Base-by-base conservation (phyloP, 495 filamentous ascomycete species). In the Tetracladium setigerum region DNA sequence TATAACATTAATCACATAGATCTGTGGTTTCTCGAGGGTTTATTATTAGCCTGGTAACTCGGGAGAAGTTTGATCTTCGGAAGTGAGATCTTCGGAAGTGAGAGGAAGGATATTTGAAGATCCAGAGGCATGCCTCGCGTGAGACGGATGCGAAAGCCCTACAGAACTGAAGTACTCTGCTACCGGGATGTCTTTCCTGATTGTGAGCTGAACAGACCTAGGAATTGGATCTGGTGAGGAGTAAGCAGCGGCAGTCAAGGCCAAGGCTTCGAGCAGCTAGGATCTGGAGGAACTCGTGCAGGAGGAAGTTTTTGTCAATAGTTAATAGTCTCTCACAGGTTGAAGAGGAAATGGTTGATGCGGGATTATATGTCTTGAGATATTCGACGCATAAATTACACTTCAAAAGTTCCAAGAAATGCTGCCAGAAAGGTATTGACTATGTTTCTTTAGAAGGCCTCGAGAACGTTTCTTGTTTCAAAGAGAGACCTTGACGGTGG, bases 401-500 rank as follows among this genome's bases (percentile, higher is more conserved):
- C 46, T 54, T 54, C 35, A 30, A 54, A 54, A 54, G 38, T 27
- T 49, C 46, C 14, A 54, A 50, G 46, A 54, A 39, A 17, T 33
- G 46, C 46, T 35, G 46, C 41, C 35, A 50, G 30, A 54, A 39
- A 54, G 40, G 52, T 30, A 46, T 54, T 39, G 52, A 54, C 46
- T 50, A 54, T 50, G 27, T 50, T 38, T 34, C 41, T 44, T 17
- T 54, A 35, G 41, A 49, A 54, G 51, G 49, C 46, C 46, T 54
- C 33, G 51, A 41, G 40, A 30, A 31, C 30, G 41, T 55, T 46
- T 50, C 50, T 47, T 50, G 52, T 55, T 55, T 55, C 34, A 47
- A 55, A 50, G 51, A 41, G 41, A 39, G 9, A 51, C 19, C 17
- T 46, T 55, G 37, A 55, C 47, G 24, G 41, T 51, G 30, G 41